Evolutionary conservation across 169 alveolate genomes (phyloP).

Genomic region (Plasmodium adleri): DNA sequence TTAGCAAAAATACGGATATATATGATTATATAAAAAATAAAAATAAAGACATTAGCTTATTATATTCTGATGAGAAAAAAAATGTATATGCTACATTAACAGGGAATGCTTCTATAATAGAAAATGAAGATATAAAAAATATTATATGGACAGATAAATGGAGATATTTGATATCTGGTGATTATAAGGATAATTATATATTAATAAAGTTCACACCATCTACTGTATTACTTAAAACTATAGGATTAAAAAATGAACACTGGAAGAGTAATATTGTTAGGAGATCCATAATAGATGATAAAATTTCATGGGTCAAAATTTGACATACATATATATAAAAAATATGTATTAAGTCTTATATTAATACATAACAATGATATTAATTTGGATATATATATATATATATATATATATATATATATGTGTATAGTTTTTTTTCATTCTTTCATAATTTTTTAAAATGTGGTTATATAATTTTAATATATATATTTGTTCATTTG

Average conservation of each 20-base stretch:
- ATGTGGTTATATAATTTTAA: no score
- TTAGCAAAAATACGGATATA: constrained; percentile 53
- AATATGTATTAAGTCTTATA: not conserved
- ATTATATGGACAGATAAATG: constrained; percentile 49
- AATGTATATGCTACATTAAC: constrained; percentile 58
- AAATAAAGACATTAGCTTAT: constrained; percentile 18
- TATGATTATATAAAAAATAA: constrained; percentile 34
- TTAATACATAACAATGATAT: not conserved
- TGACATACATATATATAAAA: not conserved
- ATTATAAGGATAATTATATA: constrained; percentile 52
- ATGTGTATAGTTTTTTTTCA: not conserved
- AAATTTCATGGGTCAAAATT: constrained; percentile 48
- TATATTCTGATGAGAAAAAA: constrained; percentile 49
- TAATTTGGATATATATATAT: not conserved
- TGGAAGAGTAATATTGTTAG: constrained; percentile 63
- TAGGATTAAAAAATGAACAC: constrained; percentile 50
- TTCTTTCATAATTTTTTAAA: no score
- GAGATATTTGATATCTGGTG: constrained; percentile 47
- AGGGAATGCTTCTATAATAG: constrained; percentile 55
- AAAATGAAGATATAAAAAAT: constrained; percentile 28
- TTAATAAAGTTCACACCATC: constrained; percentile 65
- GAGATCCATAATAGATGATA: constrained; percentile 20
- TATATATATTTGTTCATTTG: not conserved
- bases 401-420: not conserved
- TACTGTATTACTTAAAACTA: constrained; percentile 35